Base-by-base conservation (phyloP, 768 basidiomycete species). In the Lentinus tigrinus region DNA sequence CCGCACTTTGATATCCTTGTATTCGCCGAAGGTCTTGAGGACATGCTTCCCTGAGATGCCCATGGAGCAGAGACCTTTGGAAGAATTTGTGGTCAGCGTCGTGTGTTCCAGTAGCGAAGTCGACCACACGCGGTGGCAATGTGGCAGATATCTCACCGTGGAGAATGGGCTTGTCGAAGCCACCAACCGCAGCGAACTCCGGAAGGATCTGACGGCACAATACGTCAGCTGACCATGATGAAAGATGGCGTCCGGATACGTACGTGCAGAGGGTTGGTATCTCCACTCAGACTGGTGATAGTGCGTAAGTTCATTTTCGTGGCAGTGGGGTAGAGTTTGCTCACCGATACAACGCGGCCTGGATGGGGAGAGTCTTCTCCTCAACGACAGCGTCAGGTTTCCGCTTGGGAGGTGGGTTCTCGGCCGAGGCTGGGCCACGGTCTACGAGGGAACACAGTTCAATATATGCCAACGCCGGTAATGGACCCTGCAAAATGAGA, bases 41-140 rank as follows among this genome's bases (percentile, higher is more conserved):
- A 99, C 86, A 68, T 98, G 94, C 74, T 98, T 98, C 5, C 88
- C 93, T 4, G 95, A 84, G 56, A 97, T 86, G 19, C 96, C 97
- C 85, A 98, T 90, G 28, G 79, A 89, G 76, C 95, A 97, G 13
- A 98, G 82, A 21, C 95, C 87, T 79, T 14, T 31, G 34, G 36
- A 49, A 23, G 42, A 40, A 34, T 58, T 16, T 13, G 36, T 21
- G 47, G 23, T 16, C 14, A 54, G 28, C 38, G 27, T 28, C 8
- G 14, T 23, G 34, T 19, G 19, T 11, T 46, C 31, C 7, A 31
- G 43, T 26, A 3, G 17, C 40, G 8, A 2, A 7, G 6, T 17
- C 21, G 40, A 21, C 40, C 17, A 17, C 19, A 46, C 43, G 21
- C 9, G 14, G 3, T 4, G 42, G 42, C n/a, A 44, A 52, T 36